A percentile compares a stretch with the other conserved stretches of the same genome.
Conservation (phyloP, 306 rosid genomes). For the Cucumis hystrix region DNA sequence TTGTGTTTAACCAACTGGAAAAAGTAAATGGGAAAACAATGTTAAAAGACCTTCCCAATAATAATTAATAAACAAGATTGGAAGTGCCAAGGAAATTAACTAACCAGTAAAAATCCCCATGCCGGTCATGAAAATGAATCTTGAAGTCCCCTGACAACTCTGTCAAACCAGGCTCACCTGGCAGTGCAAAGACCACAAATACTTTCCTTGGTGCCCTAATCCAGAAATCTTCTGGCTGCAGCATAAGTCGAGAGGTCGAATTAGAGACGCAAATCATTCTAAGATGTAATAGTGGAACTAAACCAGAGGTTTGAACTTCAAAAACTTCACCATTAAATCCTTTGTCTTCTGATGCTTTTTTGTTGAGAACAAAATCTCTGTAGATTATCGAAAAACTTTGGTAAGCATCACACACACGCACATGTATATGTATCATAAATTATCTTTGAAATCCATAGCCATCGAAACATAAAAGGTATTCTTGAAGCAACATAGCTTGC, state of each 20-base stretch:
- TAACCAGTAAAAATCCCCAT: constrained; percentile 93
- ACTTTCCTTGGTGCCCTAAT: constrained; percentile 77
- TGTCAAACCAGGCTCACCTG: constrained; percentile 91
- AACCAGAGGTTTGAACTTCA: background rate
- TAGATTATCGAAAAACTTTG: constrained; percentile 8
- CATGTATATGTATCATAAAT: background rate
- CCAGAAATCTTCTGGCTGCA: constrained; percentile 94
- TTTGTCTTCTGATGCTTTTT: constrained; percentile 68
- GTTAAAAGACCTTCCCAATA: background rate
- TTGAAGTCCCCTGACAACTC: constrained; percentile 81
- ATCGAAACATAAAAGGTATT: background rate
- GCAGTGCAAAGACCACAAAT: constrained; percentile 79
- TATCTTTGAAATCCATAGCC: background rate
- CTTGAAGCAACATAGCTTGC: background rate
- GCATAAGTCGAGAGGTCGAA: constrained; percentile 7
- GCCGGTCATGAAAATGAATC: constrained; percentile 80
- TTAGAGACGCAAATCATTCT: constrained; percentile 5
- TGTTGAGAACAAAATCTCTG: constrained; percentile 77
- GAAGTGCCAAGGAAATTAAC: constrained; percentile 4
- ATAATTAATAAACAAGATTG: background rate
- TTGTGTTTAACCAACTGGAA: constrained; percentile 83
- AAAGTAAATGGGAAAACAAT: constrained; percentile 10
- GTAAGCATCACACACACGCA: background rate
- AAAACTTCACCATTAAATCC: constrained; percentile 53
- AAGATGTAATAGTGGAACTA: background rate